These are phyloP conservation scores for Citrus unshiu DNA, from an alignment of 345 rosid genomes.

Conservation along the genomic window DNA sequence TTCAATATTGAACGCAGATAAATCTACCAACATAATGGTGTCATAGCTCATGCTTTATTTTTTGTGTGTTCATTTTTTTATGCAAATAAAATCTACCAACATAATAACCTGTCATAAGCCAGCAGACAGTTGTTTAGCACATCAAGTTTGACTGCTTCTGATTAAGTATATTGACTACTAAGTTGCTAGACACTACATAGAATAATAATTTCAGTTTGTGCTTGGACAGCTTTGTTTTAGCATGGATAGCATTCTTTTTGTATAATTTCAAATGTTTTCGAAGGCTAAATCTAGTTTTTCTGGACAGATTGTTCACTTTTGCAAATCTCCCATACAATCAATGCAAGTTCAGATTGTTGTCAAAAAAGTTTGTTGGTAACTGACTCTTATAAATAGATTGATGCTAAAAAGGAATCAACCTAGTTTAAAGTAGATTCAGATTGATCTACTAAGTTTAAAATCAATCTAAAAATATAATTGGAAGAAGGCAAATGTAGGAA, in stretches of 20 bases:
- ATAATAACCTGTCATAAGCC: neutral
- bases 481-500: slow-evolving; percentile 3
- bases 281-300: neutral
- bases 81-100: too few species aligned
- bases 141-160: neutral
- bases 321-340: too few species aligned
- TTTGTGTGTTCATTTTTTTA: too few species aligned
- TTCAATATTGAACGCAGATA: neutral
- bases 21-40: neutral
- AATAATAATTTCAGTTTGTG: neutral
- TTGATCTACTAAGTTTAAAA: slow-evolving; percentile 4
- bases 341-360: too few species aligned
- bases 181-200: neutral
- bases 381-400: too few species aligned
- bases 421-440: neutral
- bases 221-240: neutral
- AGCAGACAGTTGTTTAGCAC: neutral
- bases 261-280: neutral
- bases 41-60: neutral
- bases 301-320: too few species aligned
- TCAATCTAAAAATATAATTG: neutral
- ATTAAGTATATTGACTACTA: neutral
- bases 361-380: too few species aligned
- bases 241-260: neutral
- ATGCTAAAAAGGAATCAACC: neutral